Evolutionary conservation across 768 basidiomycete genomes (phyloP).

Genomic region (Cyclocybe cylindracea): DNA sequence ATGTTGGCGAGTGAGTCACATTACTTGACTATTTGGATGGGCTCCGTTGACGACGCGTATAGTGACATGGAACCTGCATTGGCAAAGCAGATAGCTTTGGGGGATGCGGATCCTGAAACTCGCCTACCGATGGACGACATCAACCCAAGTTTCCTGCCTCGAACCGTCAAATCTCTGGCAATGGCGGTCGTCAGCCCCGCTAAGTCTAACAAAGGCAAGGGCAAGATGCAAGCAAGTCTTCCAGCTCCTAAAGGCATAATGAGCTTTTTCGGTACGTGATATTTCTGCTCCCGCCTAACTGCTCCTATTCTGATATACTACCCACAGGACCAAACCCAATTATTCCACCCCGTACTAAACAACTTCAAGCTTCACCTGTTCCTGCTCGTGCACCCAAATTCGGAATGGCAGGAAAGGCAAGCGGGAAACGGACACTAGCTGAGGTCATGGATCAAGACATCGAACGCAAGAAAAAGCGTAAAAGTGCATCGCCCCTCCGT

Average conservation of each 20-base stretch:
- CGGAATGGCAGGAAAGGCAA: conserved; percentile 51
- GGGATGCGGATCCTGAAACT: conserved; percentile 72
- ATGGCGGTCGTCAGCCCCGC: conserved; percentile 20
- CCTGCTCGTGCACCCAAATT: conserved; percentile 14
- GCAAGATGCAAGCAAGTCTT: conserved; percentile 42
- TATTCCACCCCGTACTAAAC: conserved; percentile 30
- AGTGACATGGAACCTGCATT: conserved; percentile 66
- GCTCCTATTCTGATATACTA: background rate
- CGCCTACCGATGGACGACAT: conserved; percentile 76
- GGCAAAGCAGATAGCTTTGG: conserved; percentile 67
- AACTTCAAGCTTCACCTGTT: conserved; percentile 9
- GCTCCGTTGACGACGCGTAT: conserved; percentile 7
- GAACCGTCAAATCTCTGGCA: conserved; percentile 42
- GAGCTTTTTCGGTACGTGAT: conserved; percentile 60
- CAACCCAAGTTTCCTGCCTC: conserved; percentile 63
- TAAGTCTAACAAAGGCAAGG: conserved; percentile 43
- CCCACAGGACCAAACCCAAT: conserved; percentile 42
- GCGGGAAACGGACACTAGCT: conserved; percentile 74
- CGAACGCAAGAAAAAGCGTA: conserved; percentile 45
- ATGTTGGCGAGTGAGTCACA: conserved; percentile 65
- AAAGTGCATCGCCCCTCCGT: conserved; percentile 17
- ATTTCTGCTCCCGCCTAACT: conserved; percentile 12
- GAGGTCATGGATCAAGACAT: conserved; percentile 72
- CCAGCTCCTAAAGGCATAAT: conserved; percentile 42
- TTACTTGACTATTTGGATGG: background rate